These are phyloP conservation scores for Amanita subjunquillea DNA, from an alignment of 768 basidiomycete species.

Conservation along the genomic window DNA sequence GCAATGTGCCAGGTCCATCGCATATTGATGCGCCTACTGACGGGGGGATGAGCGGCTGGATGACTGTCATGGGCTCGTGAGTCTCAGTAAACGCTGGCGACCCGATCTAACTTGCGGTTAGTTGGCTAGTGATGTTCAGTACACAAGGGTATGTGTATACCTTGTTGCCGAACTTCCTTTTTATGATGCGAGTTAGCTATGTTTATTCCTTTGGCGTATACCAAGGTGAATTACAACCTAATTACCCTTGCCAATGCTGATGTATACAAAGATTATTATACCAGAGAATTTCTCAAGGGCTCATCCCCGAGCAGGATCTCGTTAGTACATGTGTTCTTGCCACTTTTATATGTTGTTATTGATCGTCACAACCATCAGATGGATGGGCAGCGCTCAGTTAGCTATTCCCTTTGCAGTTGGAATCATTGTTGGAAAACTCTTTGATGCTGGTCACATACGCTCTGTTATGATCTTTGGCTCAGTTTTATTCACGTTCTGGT, in stretches of 20 bases:
- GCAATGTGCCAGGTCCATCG: neutral
- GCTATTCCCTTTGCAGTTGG: conserved; percentile 34
- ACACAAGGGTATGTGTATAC: conserved; percentile 28
- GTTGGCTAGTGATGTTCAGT: conserved; percentile 35
- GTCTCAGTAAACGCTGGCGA: conserved; percentile 11
- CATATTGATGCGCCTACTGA: conserved; percentile 14
- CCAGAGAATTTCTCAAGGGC: conserved; percentile 24
- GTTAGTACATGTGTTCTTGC: conserved; percentile 12
- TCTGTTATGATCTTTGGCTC: conserved; percentile 15
- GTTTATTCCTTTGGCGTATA: conserved; percentile 15
- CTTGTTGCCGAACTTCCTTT: neutral
- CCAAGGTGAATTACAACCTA: conserved; percentile 21
- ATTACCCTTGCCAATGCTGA: conserved; percentile 21
- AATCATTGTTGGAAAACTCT: conserved; percentile 28
- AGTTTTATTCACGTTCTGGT: conserved; percentile 15
- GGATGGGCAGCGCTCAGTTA: conserved; percentile 41
- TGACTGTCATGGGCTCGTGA: conserved; percentile 33
- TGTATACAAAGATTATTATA: conserved; percentile 39
- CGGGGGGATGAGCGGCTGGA: conserved; percentile 31
- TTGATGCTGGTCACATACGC: conserved; percentile 41
- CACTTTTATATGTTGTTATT: neutral
- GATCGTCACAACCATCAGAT: conserved; percentile 17
- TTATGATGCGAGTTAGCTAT: neutral
- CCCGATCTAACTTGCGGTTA: conserved; percentile 7
- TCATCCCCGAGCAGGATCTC: conserved; percentile 35